phyloP scores from a whole-genome alignment of 164 flowering plant species.

The Vitis cinerea region DNA sequence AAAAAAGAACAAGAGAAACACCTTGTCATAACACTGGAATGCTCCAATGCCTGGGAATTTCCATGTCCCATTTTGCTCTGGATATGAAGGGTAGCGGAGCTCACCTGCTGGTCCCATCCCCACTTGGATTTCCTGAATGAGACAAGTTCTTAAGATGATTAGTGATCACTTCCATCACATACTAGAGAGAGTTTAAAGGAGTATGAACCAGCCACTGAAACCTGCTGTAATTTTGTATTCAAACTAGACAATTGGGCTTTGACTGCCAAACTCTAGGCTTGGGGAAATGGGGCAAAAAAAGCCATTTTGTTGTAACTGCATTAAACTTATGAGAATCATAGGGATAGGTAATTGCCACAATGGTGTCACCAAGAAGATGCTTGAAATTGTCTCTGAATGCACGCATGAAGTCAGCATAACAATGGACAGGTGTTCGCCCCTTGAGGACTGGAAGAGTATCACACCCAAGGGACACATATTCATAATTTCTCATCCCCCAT shows the following conservation, averaged over 20 bases:
- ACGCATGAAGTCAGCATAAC: conserved; percentile 89
- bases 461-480: conserved; percentile 81
- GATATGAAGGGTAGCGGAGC: conserved; percentile 93
- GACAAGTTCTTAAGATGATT: background rate
- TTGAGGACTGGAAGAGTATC: conserved; percentile 82
- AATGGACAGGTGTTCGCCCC: conserved; percentile 83
- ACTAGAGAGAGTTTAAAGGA: too few species aligned
- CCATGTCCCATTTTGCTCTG: conserved; percentile 90
- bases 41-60: conserved; percentile 96
- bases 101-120: conserved; percentile 99
- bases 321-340: background rate
- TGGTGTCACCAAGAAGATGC: conserved; percentile 85
- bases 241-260: too few species aligned
- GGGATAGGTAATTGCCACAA: conserved; percentile 53
- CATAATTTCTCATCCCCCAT: conserved; percentile 89
- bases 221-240: too few species aligned
- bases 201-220: background rate
- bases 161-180: background rate
- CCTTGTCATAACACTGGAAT: conserved; percentile 95
- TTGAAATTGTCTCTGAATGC: conserved; percentile 78
- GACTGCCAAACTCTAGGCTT: too few species aligned
- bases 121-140: conserved; percentile 89
- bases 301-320: background rate
- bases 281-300: too few species aligned
- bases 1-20: background rate